Conservation (phyloP, 768 basidiomycete genomes). For the Lactarius hengduanensis region DNA sequence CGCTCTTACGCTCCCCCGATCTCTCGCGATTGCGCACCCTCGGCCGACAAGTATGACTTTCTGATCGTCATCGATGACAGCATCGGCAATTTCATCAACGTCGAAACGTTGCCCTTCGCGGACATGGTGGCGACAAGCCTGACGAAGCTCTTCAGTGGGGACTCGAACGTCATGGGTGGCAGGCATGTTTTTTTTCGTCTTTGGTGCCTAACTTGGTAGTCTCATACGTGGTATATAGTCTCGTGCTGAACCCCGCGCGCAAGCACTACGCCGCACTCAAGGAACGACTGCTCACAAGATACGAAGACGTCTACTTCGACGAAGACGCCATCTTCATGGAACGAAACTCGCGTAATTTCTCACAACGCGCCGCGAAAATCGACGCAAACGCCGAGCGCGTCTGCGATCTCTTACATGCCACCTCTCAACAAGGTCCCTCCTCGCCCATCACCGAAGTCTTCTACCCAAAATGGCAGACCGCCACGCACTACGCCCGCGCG, state of each 20-base stretch:
- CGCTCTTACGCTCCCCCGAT: conserved; percentile 82
- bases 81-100: conserved; percentile 91
- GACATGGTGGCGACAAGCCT: conserved; percentile 92
- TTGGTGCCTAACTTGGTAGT: background rate
- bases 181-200: conserved; percentile 52
- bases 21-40: conserved; percentile 69
- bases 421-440: conserved; percentile 45
- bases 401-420: conserved; percentile 67
- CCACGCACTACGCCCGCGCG: conserved; percentile 70
- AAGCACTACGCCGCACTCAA: conserved; percentile 70
- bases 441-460: conserved; percentile 69
- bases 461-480: conserved; percentile 83
- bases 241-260: conserved; percentile 81
- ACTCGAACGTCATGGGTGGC: conserved; percentile 96
- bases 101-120: conserved; percentile 80
- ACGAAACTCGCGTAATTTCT: conserved; percentile 94
- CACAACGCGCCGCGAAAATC: conserved; percentile 67
- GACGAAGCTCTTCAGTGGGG: conserved; percentile 93
- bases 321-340: conserved; percentile 98
- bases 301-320: conserved; percentile 84
- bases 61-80: conserved; percentile 92
- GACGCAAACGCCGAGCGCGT: conserved; percentile 81
- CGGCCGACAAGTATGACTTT: conserved; percentile 89
- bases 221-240: conserved; percentile 56
- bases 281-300: conserved; percentile 50